These are phyloP conservation scores for Diaporthe sp. DNA, from an alignment of 2,329 filamentous ascomycete species.

Conservation along the genomic window DNA sequence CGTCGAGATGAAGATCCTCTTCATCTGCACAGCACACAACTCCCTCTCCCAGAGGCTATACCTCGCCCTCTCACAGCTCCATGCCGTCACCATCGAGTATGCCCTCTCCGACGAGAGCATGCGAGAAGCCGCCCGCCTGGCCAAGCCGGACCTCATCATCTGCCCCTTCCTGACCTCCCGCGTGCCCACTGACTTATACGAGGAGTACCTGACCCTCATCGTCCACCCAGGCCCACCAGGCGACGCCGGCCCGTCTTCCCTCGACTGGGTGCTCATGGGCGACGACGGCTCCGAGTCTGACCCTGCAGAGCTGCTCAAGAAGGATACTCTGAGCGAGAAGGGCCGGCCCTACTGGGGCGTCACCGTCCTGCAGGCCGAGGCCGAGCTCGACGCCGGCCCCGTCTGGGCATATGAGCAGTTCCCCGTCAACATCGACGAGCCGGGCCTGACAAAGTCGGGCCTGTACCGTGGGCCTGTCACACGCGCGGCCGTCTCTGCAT, in stretches of 20 bases:
- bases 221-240: slow-evolving; percentile 58
- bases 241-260: slow-evolving; percentile 57
- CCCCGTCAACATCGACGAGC: slow-evolving; percentile 56
- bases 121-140: slow-evolving; percentile 55
- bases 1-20: slow-evolving; percentile 50
- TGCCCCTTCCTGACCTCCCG: slow-evolving; percentile 58
- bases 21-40: slow-evolving; percentile 61
- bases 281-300: slow-evolving; percentile 55
- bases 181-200: slow-evolving; percentile 55
- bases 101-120: slow-evolving; percentile 52
- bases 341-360: slow-evolving; percentile 58
- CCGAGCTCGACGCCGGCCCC: slow-evolving; percentile 58
- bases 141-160: slow-evolving; percentile 56
- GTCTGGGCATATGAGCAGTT: slow-evolving; percentile 61
- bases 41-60: slow-evolving; percentile 58
- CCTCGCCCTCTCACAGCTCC: slow-evolving; percentile 52
- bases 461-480: slow-evolving; percentile 57
- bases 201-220: slow-evolving; percentile 55
- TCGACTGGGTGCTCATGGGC: slow-evolving; percentile 59
- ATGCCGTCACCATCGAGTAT: slow-evolving; percentile 57
- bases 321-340: slow-evolving; percentile 44
- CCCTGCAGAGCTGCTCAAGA: slow-evolving; percentile 48
- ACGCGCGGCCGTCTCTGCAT: slow-evolving; percentile 54
- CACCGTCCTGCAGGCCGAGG: slow-evolving; percentile 56
- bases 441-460: slow-evolving; percentile 55